phyloP scores from a whole-genome alignment of 2,329 filamentous ascomycete genomes.

The Diaporthe humulicola region DNA sequence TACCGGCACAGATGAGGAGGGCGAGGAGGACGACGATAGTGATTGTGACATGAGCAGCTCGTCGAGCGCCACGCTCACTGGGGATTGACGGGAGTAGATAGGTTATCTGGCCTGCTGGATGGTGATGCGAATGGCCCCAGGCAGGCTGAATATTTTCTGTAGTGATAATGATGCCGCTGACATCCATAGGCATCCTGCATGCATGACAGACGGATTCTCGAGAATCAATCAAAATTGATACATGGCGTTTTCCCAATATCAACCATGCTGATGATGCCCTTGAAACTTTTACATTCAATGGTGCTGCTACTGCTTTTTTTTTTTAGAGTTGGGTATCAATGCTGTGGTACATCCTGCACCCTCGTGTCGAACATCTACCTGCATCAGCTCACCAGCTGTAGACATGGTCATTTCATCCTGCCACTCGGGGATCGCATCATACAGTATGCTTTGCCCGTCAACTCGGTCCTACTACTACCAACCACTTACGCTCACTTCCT shows the following conservation, averaged over 20 bases:
- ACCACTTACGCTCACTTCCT: no score
- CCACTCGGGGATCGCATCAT: not conserved
- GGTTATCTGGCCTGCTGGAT: not conserved
- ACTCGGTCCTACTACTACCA: not conserved
- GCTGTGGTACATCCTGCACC: not conserved
- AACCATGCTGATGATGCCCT: not conserved
- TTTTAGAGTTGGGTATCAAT: slow-evolving; percentile 26
- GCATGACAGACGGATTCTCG: slow-evolving; percentile 12
- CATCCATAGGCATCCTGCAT: not conserved
- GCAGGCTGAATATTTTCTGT: not conserved
- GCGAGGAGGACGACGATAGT: not conserved
- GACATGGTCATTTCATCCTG: not conserved
- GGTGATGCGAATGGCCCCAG: not conserved
- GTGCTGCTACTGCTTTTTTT: not conserved
- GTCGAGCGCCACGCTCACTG: not conserved
- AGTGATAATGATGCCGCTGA: not conserved
- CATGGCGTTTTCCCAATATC: not conserved
- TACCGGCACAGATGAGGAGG: not conserved
- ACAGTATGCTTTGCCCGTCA: not conserved
- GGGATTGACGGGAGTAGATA: not conserved
- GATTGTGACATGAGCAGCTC: not conserved
- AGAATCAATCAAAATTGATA: not conserved
- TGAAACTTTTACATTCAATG: not conserved
- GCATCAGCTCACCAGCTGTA: not conserved
- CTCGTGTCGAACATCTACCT: not conserved